A percentile compares a stretch with the other conserved stretches of the same genome.
These are phyloP conservation scores for Neurospora sp. DNA, from an alignment of 495 filamentous ascomycete genomes.

Conservation along the genomic window DNA sequence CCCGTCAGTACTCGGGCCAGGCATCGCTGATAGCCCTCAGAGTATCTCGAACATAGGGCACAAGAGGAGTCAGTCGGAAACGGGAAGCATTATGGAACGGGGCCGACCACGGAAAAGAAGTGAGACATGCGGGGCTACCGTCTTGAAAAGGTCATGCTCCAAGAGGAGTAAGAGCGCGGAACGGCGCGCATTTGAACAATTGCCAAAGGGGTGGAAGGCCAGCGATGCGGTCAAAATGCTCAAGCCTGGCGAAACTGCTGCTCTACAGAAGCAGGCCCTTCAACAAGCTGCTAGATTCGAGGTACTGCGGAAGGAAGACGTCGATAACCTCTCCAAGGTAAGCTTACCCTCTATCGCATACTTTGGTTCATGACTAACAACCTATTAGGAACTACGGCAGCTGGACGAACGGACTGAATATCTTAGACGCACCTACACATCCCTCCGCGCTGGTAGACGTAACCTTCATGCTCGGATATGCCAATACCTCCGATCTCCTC, in stretches of 20 bases:
- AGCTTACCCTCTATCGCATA: constrained; percentile 1
- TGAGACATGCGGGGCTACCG: constrained; percentile 22
- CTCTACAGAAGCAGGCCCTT: constrained; percentile 50
- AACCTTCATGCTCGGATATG: constrained; percentile 61
- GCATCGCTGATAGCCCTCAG: constrained; percentile 21
- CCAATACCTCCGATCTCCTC: constrained; percentile 53
- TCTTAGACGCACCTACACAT: constrained; percentile 56
- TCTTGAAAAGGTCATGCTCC: constrained; percentile 21
- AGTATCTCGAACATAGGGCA: constrained; percentile 15
- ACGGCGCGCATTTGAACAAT: constrained; percentile 39
- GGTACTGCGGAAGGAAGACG: constrained; percentile 55
- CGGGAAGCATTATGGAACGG: constrained; percentile 49
- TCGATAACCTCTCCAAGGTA: constrained; percentile 54
- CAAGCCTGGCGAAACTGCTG: constrained; percentile 39
- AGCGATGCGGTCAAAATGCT: constrained; percentile 39
- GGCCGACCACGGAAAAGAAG: constrained; percentile 44
- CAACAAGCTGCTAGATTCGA: constrained; percentile 57
- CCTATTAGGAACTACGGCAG: constrained; percentile 47
- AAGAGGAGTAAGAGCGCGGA: constrained; percentile 35
- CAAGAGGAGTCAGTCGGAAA: constrained; percentile 44
- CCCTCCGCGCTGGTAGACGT: constrained; percentile 54
- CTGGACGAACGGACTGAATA: constrained; percentile 67
- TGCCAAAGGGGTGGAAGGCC: constrained; percentile 49
- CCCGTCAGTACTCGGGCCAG: constrained; percentile 22
- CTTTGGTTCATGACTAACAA: background rate